These are phyloP conservation scores for Gyromitra esculenta DNA, from an alignment of 2,329 filamentous ascomycete genomes.

Conservation along the genomic window DNA sequence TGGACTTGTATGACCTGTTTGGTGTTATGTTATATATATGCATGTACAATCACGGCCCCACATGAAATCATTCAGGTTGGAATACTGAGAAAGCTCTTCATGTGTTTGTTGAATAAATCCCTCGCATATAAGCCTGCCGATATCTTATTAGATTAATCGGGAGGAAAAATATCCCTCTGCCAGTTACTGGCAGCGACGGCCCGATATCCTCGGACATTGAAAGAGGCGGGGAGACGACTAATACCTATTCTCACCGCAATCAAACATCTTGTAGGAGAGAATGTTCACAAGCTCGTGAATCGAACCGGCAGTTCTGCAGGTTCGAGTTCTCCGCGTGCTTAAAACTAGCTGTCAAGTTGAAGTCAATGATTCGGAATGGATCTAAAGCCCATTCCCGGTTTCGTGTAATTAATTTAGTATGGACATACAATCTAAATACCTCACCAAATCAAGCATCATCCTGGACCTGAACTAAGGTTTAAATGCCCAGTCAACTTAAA, in stretches of 20 bases:
- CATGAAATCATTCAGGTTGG: neutral
- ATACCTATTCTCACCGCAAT: neutral
- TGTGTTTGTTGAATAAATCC: conserved; percentile 18
- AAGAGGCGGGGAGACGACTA: neutral
- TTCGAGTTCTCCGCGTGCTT: neutral
- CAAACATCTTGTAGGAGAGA: neutral
- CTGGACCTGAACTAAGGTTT: neutral
- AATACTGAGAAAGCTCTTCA: neutral
- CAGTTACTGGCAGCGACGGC: conserved; percentile 9
- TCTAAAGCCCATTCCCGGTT: conserved; percentile 17
- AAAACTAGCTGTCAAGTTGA: neutral
- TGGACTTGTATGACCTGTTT: neutral
- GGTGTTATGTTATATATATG: conserved; percentile 14
- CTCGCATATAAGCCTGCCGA: neutral
- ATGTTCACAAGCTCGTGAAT: neutral
- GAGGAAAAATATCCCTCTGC: neutral
- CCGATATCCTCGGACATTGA: conserved; percentile 6
- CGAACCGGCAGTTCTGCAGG: neutral
- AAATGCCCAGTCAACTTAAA: neutral
- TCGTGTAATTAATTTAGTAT: neutral
- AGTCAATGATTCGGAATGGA: conserved; percentile 1
- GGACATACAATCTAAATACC: conserved; percentile 1
- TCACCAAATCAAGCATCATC: neutral
- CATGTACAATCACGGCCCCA: conserved; percentile 5
- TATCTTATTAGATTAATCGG: conserved; percentile 5